Evolutionary conservation across 2,329 filamentous ascomycete species (phyloP).

Genomic region (Didymella sp.): DNA sequence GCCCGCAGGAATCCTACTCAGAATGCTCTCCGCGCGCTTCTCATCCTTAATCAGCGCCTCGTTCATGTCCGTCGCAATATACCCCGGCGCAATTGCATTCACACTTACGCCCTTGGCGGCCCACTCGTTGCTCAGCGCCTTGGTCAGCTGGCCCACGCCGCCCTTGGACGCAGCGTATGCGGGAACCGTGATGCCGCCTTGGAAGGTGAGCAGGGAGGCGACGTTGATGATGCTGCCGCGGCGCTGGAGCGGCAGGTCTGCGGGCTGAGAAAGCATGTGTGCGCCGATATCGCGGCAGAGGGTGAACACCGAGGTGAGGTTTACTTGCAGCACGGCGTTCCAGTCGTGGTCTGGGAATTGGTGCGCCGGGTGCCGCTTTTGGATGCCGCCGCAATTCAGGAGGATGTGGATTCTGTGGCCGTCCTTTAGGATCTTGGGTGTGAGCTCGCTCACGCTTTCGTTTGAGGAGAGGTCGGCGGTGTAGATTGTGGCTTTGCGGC

Average conservation of each 20-base stretch:
- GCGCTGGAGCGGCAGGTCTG: constrained; percentile 58
- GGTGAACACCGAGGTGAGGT: constrained; percentile 81
- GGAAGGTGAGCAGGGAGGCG: constrained; percentile 79
- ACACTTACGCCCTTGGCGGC: constrained; percentile 78
- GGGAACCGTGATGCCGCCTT: constrained; percentile 86
- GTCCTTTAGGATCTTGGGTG: constrained; percentile 67
- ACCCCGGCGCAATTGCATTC: constrained; percentile 88
- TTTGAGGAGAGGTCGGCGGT: constrained; percentile 70
- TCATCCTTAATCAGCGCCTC: constrained; percentile 76
- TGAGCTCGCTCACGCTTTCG: constrained; percentile 66
- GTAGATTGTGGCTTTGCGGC: constrained; percentile 72
- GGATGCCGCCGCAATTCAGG: constrained; percentile 87
- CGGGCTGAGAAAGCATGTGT: constrained; percentile 71
- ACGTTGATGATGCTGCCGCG: constrained; percentile 83
- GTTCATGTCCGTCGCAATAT: constrained; percentile 96
- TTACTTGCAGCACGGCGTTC: constrained; percentile 83
- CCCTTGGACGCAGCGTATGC: constrained; percentile 89
- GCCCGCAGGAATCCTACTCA: constrained; percentile 80
- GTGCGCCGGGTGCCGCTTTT: constrained; percentile 77
- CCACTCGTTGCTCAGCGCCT: constrained; percentile 88
- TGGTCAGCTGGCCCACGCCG: constrained; percentile 83
- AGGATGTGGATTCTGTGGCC: constrained; percentile 75
- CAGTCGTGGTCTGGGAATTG: constrained; percentile 80
- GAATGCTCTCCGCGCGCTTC: constrained; percentile 73
- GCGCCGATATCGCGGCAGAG: constrained; percentile 78